Percentiles rank a stretch among this genome's conserved stretches.
Evolutionary conservation across 164 flowering plant species (phyloP).

Genomic region (Vitis rotundifolia): DNA sequence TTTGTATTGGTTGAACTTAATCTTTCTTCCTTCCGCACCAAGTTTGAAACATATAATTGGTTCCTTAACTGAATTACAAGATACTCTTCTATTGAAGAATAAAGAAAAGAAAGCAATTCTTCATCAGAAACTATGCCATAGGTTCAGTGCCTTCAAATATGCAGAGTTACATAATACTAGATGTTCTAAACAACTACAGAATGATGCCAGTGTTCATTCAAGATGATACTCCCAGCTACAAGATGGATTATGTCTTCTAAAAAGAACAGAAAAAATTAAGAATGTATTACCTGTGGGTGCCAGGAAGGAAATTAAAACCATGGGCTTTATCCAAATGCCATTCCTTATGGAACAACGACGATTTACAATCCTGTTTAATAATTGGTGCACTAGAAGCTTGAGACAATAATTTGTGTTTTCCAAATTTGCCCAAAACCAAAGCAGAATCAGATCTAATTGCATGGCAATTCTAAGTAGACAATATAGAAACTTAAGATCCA

Average conservation of each 20-base stretch:
- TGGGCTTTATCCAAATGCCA: slow-evolving; percentile 90
- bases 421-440: not conserved
- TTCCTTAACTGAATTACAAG: no score
- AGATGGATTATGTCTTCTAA: no score
- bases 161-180: no score
- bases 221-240: not conserved
- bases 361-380: slow-evolving; percentile 72
- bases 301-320: slow-evolving; percentile 93
- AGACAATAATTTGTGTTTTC: not conserved
- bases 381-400: slow-evolving; percentile 10
- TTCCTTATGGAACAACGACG: slow-evolving; percentile 56
- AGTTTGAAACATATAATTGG: no score
- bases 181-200: no score
- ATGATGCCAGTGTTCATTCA: no score
- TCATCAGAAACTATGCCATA: no score
- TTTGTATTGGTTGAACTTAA: no score
- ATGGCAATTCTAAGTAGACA: not conserved
- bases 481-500: not conserved
- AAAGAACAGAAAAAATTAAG: slow-evolving; percentile 8
- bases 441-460: not conserved
- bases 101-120: no score
- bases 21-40: no score
- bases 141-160: no score
- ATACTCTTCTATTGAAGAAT: no score
- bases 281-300: slow-evolving; percentile 73